phyloP scores from a whole-genome alignment of 1,284 basidiomycete genomes.

The Termitomyces sp. region DNA sequence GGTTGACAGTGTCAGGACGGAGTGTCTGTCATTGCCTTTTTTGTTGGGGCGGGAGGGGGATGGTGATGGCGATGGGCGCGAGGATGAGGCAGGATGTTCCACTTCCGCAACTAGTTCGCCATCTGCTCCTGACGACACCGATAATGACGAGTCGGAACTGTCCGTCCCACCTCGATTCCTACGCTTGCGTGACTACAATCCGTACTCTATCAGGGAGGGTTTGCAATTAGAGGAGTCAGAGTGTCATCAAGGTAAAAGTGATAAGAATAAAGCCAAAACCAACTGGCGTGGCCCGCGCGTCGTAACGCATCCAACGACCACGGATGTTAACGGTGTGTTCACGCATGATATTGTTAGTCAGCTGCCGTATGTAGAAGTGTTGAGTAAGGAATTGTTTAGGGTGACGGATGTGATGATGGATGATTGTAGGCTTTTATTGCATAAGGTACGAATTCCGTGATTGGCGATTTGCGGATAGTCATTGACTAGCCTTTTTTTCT shows the following conservation, averaged over 20 bases:
- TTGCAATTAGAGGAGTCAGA: slow-evolving; percentile 8
- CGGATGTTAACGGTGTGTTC: slow-evolving; percentile 39
- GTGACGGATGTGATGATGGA: slow-evolving; percentile 55
- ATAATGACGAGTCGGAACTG: not conserved
- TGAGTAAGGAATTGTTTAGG: slow-evolving; percentile 40
- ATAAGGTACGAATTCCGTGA: slow-evolving; percentile 32
- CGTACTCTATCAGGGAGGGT: slow-evolving; percentile 31
- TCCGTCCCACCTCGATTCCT: slow-evolving; percentile 27
- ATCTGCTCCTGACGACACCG: not conserved
- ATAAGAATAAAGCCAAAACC: slow-evolving; percentile 21
- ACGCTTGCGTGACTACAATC: slow-evolving; percentile 47
- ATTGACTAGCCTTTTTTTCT: slow-evolving; percentile 16
- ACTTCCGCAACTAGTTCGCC: not conserved
- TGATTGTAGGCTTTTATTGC: slow-evolving; percentile 41
- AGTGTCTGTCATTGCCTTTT: not conserved
- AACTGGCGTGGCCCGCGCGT: slow-evolving; percentile 30
- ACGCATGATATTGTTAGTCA: slow-evolving; percentile 38
- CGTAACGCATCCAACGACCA: slow-evolving; percentile 36
- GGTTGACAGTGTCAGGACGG: slow-evolving; percentile 26
- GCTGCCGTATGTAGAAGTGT: slow-evolving; percentile 45
- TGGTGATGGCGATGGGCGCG: not conserved
- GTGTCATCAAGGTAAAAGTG: not conserved
- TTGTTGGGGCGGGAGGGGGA: not conserved
- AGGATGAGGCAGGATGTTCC: too few relatives aligned
- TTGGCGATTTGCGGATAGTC: not conserved